phyloP scores from a whole-genome alignment of 208 protist genomes.

The Acanthamoeba castellanii region DNA sequence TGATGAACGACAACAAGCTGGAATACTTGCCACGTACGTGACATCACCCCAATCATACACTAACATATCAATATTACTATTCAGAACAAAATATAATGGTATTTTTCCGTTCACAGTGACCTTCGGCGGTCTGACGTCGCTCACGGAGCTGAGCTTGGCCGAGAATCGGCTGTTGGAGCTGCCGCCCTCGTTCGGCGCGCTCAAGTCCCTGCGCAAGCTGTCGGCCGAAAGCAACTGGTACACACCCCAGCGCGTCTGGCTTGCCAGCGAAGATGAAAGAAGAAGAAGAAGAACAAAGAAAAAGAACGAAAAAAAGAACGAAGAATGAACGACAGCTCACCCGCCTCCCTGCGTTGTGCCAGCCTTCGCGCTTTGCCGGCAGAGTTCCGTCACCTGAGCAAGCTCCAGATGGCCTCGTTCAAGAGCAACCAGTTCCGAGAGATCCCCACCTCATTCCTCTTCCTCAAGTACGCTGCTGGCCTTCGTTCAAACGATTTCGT shows the following conservation, averaged over 20 bases:
- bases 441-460: constrained; percentile 46
- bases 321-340: background rate
- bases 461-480: constrained; percentile 36
- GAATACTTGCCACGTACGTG: background rate
- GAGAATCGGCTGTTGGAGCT: constrained; percentile 57
- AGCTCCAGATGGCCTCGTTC: constrained; percentile 63
- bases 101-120: background rate
- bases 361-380: background rate
- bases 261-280: background rate
- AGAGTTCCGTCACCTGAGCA: constrained; percentile 60
- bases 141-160: constrained; percentile 50
- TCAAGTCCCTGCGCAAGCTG: constrained; percentile 26
- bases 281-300: too few relatives aligned
- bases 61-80: too few relatives aligned
- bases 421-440: constrained; percentile 59
- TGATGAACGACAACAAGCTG: constrained; percentile 68
- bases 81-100: too few relatives aligned
- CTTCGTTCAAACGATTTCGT: background rate
- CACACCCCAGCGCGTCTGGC: background rate
- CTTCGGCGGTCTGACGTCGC: constrained; percentile 38
- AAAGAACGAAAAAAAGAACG: too few relatives aligned
- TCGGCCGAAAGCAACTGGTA: constrained; percentile 62
- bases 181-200: constrained; percentile 46
- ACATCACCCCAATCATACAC: too few relatives aligned
- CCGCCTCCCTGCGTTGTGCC: background rate